Conservation (phyloP, 1,284 basidiomycete species). For the Trichosporon sp. region DNA sequence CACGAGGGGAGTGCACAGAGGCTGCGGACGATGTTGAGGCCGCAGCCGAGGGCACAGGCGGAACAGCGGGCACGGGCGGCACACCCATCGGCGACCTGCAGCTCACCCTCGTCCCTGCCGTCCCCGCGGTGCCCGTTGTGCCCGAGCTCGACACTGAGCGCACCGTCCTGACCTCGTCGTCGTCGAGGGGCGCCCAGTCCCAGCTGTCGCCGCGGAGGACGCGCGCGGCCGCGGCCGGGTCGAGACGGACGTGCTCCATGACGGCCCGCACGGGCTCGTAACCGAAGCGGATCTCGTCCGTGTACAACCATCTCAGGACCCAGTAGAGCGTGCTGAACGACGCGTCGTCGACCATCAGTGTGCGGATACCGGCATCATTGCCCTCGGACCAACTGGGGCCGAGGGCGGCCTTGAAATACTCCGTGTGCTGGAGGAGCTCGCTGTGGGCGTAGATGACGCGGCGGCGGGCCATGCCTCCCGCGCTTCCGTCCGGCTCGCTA, state of each 20-base stretch:
- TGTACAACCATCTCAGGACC: constrained; percentile 63
- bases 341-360: constrained; percentile 69
- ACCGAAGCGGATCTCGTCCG: constrained; percentile 53
- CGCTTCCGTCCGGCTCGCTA: no score
- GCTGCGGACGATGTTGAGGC: not conserved
- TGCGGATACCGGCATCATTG: constrained; percentile 31
- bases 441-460: constrained; percentile 70
- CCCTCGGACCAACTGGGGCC: constrained; percentile 65
- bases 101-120: not conserved
- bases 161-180: constrained; percentile 19
- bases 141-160: constrained; percentile 23
- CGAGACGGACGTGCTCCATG: constrained; percentile 24
- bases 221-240: constrained; percentile 11
- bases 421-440: constrained; percentile 63
- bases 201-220: constrained; percentile 15
- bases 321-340: constrained; percentile 77
- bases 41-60: not conserved
- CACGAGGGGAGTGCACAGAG: no score
- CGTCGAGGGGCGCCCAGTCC: constrained; percentile 10
- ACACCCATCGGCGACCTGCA: constrained; percentile 1
- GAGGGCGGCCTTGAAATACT: constrained; percentile 76
- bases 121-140: constrained; percentile 9
- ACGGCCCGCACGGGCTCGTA: constrained; percentile 48
- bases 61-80: not conserved
- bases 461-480: constrained; percentile 26